Conservation (phyloP, 148 eudicot genomes). For the Drosera capensis region DNA sequence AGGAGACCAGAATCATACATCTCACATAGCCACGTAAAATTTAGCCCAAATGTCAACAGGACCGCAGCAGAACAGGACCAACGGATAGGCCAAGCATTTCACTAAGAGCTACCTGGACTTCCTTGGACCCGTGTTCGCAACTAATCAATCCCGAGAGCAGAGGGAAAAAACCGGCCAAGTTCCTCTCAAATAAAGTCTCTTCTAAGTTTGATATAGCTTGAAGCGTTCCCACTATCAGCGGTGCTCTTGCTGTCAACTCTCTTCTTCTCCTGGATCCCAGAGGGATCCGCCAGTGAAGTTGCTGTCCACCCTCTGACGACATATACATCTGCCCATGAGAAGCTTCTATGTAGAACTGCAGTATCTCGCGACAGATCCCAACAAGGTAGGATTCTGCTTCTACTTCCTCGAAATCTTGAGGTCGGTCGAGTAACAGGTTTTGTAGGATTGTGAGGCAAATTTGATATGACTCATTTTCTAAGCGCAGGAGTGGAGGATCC, state of each 20-base stretch:
- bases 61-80: conserved; percentile 50
- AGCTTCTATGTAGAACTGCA: conserved; percentile 53
- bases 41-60: conserved; percentile 37
- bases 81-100: conserved; percentile 62
- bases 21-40: too few species aligned
- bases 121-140: conserved; percentile 82
- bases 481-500: conserved; percentile 91
- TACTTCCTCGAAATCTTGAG: conserved; percentile 35
- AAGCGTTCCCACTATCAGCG: conserved; percentile 71
- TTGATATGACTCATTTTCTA: conserved; percentile 89
- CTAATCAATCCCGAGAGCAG: conserved; percentile 50
- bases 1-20: too few species aligned
- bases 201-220: conserved; percentile 58
- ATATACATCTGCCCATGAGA: conserved; percentile 24
- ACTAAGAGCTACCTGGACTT: conserved; percentile 66
- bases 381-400: conserved; percentile 61
- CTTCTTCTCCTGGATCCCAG: conserved; percentile 58
- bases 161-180: conserved; percentile 58
- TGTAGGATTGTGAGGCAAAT: conserved; percentile 81
- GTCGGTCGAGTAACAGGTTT: conserved; percentile 55
- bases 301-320: conserved; percentile 15
- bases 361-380: conserved; percentile 64
- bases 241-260: conserved; percentile 73
- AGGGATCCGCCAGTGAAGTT: conserved; percentile 52
- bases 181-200: conserved; percentile 57